Evolutionary conservation across 2,329 filamentous ascomycete species (phyloP).

Genomic region (Tolypocladium guangdongense): DNA sequence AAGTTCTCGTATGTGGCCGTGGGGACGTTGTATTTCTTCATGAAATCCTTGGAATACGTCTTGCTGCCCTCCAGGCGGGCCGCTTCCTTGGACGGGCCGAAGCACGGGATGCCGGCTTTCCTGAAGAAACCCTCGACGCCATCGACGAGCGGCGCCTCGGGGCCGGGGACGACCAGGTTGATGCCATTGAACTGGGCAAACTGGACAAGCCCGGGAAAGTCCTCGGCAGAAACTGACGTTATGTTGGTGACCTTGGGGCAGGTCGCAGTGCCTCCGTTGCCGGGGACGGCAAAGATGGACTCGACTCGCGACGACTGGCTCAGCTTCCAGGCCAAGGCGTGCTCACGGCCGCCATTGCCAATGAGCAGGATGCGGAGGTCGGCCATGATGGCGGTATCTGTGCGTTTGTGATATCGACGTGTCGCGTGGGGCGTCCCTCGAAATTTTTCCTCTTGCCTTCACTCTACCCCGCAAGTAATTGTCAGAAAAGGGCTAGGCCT

Average conservation of each 20-base stretch:
- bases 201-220: conserved; percentile 66
- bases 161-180: conserved; percentile 80
- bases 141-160: conserved; percentile 86
- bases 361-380: conserved; percentile 68
- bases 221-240: conserved; percentile 54
- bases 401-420: background rate
- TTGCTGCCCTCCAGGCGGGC: conserved; percentile 93
- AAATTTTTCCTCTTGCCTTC: background rate
- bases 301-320: conserved; percentile 70
- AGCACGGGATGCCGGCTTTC: conserved; percentile 62
- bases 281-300: conserved; percentile 59
- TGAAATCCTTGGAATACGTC: conserved; percentile 96
- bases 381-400: conserved; percentile 11
- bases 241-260: conserved; percentile 67
- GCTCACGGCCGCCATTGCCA: conserved; percentile 89
- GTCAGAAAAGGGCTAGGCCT: no score
- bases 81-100: conserved; percentile 75
- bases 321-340: conserved; percentile 90
- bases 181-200: conserved; percentile 64
- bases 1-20: conserved; percentile 91
- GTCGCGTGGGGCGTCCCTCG: background rate
- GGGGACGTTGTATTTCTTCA: conserved; percentile 81
- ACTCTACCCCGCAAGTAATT: no score
- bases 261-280: conserved; percentile 76
- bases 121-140: conserved; percentile 81